Evolutionary conservation across 2,329 filamentous ascomycete genomes (phyloP), one percentile per base, ranked within the genome.

Genomic region (Volutella citrinella): DNA sequence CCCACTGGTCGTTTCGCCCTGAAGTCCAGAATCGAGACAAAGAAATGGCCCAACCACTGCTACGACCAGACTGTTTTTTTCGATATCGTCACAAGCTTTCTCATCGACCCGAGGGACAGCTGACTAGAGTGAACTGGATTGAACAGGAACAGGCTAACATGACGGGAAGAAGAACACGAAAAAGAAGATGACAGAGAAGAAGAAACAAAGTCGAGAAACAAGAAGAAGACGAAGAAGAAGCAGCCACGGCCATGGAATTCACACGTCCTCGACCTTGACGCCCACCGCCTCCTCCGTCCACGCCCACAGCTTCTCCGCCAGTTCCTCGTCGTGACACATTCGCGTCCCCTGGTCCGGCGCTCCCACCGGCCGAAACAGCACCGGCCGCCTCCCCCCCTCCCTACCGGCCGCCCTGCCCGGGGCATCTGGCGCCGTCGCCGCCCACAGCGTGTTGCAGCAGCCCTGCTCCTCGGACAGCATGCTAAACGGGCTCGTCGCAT

Each of bases 291-390:
- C 34, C 19, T 44, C 46, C 1, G 64, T 66, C 61, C 64, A 68
- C 15, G 57, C 46, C 64, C 63, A 68, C 38, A 69, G 30, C 49
- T 54, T 45, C 31, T 48, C 53, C 3, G 52, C 59, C 32, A 66
- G 32, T 5, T 54, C 40, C 23, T 55, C 48, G 36, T 57, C 51
- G 29, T 44, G 48, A 21, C 46, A 49, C 30, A 31, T 32, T n/a
- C 38, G 38, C 27, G 49, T 46, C 3, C 52, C 50, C 5, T 32
- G 31, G 12, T 48, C 43, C 10, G 32, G 21, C 30, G 42, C 40
- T 1, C 51, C 55, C 7, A 60, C 55, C 1, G 60, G 59, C 36
- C 50, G 46, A 24, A 56, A 59, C 11, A 53, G 46, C 2, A 42
- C 49, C 13, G 47, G 50, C n/a, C 33, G 23, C 14, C 30, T 30